Evolutionary conservation across 257 asterid species (phyloP), one percentile per base, ranked within the genome.

Genomic region (Solanum sparsipilum): DNA sequence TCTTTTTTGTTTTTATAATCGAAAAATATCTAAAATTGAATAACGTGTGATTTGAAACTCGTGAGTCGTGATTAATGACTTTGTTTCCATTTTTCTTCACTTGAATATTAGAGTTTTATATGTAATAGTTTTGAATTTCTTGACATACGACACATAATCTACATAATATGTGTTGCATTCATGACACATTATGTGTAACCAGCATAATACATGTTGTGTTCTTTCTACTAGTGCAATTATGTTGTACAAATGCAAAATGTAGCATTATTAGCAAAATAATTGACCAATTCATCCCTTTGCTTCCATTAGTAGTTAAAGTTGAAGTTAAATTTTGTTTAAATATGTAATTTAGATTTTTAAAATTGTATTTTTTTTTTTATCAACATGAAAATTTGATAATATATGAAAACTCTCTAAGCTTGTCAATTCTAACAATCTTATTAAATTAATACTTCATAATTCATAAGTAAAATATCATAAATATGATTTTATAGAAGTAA

Each of bases 101-200:
- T 18, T 72, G 5, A 72, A 72, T 72, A 32, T 4, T 3, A 32
- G 7, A 72, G 13, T 73, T 35, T 73, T 34, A 1, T 73, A 20
- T 73, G 1, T 35, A 35, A 5, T 21, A 20, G 0, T 2, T 0
- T 73, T 7, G 9, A 32, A 34, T 20, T 18, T 4, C 48, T 0
- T 48, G 60, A 16, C 3, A 48, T 48, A 15, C 8, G 8, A 48
- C 8, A 5, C 2, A 48, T 48, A 48, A 15, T 6, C 0, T 48
- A 15, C 8, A 15, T 48, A 48, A 48, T 48, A 48, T 3, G 3
- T 52, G 8, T 52, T 52, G 9, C 3, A 48, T 16, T 48, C 21
- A 11, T 73, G 13, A 72, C 6, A 9, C 16, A 3, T 1, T 1
- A 7, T 9, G 9, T 0, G 3, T 71, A 71, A 71, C 6, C 6